Conservation (phyloP, 257 asterid genomes). For the Henckelia pumila region DNA sequence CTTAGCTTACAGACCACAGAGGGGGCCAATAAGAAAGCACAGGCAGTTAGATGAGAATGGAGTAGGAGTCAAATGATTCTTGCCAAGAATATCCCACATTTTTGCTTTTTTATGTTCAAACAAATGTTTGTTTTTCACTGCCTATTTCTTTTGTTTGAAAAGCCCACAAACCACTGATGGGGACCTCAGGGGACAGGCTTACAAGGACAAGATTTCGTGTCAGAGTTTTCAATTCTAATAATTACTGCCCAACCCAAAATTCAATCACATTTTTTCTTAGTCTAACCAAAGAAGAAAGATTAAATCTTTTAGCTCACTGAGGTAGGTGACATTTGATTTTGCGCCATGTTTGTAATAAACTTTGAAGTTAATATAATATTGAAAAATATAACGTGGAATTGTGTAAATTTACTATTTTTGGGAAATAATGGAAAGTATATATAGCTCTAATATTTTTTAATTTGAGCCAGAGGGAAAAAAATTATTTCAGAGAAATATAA, state of each 20-base stretch:
- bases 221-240: slow-evolving; percentile 31
- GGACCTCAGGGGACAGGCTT: slow-evolving; percentile 37
- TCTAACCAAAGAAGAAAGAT: slow-evolving; percentile 13
- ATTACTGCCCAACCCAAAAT: slow-evolving; percentile 19
- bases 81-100: slow-evolving; percentile 38
- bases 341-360: no score
- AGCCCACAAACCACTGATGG: slow-evolving; percentile 37
- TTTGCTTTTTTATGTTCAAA: slow-evolving; percentile 21
- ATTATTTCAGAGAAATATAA: no score
- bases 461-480: no score
- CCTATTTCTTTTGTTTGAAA: slow-evolving; percentile 1
- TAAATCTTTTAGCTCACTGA: not conserved
- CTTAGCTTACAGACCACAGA: no score
- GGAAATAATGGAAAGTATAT: no score
- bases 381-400: no score
- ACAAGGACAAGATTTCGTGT: slow-evolving; percentile 56
- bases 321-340: no score
- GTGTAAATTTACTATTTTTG: no score
- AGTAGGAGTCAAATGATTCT: slow-evolving; percentile 49
- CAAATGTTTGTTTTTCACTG: slow-evolving; percentile 20
- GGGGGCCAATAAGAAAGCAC: slow-evolving; percentile 47
- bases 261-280: slow-evolving; percentile 6
- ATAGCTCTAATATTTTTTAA: no score
- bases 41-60: slow-evolving; percentile 55
- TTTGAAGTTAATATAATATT: no score